Base-by-base conservation (phyloP, 2,329 filamentous ascomycete genomes). In the Neospermospora avenae region DNA sequence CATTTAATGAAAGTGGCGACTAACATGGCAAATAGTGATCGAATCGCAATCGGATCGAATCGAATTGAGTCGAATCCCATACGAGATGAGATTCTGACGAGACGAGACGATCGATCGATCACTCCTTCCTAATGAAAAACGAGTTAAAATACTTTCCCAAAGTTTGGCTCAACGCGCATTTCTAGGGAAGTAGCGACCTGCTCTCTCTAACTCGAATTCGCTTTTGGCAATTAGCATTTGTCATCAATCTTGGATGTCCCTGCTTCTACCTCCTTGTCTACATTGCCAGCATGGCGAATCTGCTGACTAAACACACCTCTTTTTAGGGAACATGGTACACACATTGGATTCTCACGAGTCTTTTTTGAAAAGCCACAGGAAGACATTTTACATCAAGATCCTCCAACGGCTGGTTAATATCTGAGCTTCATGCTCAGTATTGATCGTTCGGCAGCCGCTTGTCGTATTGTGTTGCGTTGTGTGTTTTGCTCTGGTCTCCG, bases 1-100 rank as follows among this genome's bases (percentile, higher is more conserved):
- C 55, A 22, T 35, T 31, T 34, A 44, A 41, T 44, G 54, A 24
- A 45, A 45, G 61, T 56, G 24, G 57, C 63, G 53, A 69, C 69
- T 70, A 63, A 70, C 69, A 58, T 49, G 49, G 62, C 51, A 66
- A 31, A 64, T 64, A 70, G 69, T 70, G 69, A 67, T 70, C 67
- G 68, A 64, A 53, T 63, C 62, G 54, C 48, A 37, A 37, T 51
- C 48, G 48, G 7, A 66, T 69, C 65, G 66, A 66, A 57, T 64
- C 62, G 48, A 14, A 65, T 69, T 64, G 66, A 66, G 56, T 64
- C 62, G 57, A 64, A 49, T 63, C 55, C 57, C 60, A 61, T 35
- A 51, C 51, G 34, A 63, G 59, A 65, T 63, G 48, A 51, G 48
- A n/a, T n/a, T n/a, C n/a, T n/a, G n/a, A 56, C 34, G 45, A 65